phyloP scores from a whole-genome alignment of 257 asterid species.

The Solanum medicagineum region DNA sequence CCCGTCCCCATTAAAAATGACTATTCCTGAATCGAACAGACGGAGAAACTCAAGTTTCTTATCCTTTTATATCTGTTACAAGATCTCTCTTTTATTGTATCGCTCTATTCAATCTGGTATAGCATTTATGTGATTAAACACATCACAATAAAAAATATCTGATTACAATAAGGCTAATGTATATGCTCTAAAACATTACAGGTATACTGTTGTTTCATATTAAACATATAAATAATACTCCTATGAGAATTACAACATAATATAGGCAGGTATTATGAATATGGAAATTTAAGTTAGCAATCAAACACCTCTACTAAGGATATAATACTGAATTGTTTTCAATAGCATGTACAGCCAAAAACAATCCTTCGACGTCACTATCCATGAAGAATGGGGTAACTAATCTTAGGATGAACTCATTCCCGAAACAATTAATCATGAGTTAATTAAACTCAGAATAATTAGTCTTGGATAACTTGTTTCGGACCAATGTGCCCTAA shows the following conservation, averaged over 20 bases:
- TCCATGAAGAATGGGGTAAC: background rate
- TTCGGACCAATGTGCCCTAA: background rate
- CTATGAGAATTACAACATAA: background rate
- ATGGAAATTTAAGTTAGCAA: background rate
- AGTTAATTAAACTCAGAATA: too few relatives aligned
- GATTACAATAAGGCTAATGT: background rate
- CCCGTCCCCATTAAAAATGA: background rate
- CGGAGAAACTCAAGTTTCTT: background rate
- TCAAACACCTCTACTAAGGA: background rate
- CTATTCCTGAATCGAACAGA: background rate
- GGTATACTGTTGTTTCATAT: background rate
- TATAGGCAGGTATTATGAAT: background rate
- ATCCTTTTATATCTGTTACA: background rate
- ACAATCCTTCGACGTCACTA: background rate
- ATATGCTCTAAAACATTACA: background rate
- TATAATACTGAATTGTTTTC: background rate
- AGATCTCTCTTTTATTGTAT: background rate
- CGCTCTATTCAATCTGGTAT: background rate
- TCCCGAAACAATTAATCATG: too few relatives aligned
- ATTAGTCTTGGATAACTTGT: too few relatives aligned
- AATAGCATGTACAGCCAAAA: background rate
- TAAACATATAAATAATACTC: background rate
- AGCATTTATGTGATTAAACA: background rate
- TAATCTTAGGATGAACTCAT: too few relatives aligned
- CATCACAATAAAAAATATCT: background rate